These are phyloP conservation scores for Chenopodium berlandieri DNA, from an alignment of 148 eudicot species.

Conservation along the genomic window DNA sequence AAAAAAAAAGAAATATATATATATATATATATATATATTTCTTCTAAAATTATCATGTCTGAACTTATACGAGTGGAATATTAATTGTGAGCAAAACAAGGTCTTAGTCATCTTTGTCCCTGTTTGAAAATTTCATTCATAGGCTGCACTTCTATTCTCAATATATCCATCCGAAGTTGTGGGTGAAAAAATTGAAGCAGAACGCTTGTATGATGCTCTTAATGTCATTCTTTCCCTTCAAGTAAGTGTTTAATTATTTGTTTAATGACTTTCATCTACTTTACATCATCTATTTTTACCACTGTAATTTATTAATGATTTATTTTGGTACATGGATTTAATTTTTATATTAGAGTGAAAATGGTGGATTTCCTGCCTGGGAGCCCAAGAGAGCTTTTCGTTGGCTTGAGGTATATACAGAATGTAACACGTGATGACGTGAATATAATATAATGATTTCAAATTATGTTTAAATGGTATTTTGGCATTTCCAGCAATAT, in stretches of 20 bases:
- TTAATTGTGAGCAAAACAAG: too few species aligned
- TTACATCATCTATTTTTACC: not conserved
- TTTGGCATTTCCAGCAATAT: too few species aligned
- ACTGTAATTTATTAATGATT: not conserved
- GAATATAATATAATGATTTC: too few species aligned
- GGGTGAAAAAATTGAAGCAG: constrained; percentile 43
- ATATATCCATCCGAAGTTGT: constrained; percentile 45
- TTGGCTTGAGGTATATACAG: constrained; percentile 45
- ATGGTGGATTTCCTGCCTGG: constrained; percentile 62
- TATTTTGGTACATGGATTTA: not conserved
- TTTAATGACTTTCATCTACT: too few species aligned
- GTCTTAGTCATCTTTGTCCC: not conserved
- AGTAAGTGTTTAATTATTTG: constrained; percentile 17
- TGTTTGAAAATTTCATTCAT: not conserved
- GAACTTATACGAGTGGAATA: too few species aligned
- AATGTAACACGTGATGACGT: too few species aligned
- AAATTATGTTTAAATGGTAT: too few species aligned
- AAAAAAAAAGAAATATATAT: too few species aligned
- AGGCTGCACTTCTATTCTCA: constrained; percentile 47
- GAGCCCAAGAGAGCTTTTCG: constrained; percentile 50
- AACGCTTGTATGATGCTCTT: constrained; percentile 54
- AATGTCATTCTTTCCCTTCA: constrained; percentile 66
- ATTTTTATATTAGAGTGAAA: constrained; percentile 35
- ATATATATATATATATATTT: too few species aligned
- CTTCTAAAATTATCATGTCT: too few species aligned